Evolutionary conservation across 1,139 yeast species (phyloP), one percentile per base, ranked within the genome.

Genomic region (Kluyveromyces sp.): DNA sequence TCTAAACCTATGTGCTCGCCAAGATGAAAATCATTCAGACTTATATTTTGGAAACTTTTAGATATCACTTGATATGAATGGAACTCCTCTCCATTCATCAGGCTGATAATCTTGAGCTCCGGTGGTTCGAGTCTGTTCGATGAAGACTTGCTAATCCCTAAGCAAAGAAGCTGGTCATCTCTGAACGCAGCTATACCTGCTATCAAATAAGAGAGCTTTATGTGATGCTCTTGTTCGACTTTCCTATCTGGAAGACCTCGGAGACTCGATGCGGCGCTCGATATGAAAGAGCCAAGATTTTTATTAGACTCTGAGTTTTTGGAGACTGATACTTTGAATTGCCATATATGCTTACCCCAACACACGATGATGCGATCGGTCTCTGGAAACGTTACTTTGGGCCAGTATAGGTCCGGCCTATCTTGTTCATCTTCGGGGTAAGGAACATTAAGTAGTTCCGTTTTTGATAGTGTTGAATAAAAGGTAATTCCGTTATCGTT

Each of bases 271-370:
- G 87, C 83, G 2, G 86, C 80, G n/a, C 84, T 77, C 2, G 86
- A 78, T 12, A 82, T 52, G 2, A 76, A 55, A 4, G 63, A 52
- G 30, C 62, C 65, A 41, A 63, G 47, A 39, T 57, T 46, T 18
- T 48, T 41, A 16, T 49, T 29, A 16, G 43, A 42, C 8, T 46
- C 50, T 3, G 46, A 34, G 32, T 53, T 34, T 28, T 45, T 55
- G 33, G 43, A 31, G 7, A 48, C 56, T 41, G 47, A 66, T 2
- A 83, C 68, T 52, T 82, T 72, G 37, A 89, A 67, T 32, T 77
- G 70, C 94, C 95, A 89, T 1, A 92, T 69, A 49, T 79, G 75
- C 50, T 78, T 73, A 3, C 79, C 86, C 98, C 98, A 92, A 0
- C 89, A 95, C 32, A 92, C 73, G 2, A 85, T 65, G 4, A 88